Evolutionary conservation across 768 basidiomycete species (phyloP), one percentile per base, ranked within the genome.

Genomic region (Gelatoporia subvermispora): DNA sequence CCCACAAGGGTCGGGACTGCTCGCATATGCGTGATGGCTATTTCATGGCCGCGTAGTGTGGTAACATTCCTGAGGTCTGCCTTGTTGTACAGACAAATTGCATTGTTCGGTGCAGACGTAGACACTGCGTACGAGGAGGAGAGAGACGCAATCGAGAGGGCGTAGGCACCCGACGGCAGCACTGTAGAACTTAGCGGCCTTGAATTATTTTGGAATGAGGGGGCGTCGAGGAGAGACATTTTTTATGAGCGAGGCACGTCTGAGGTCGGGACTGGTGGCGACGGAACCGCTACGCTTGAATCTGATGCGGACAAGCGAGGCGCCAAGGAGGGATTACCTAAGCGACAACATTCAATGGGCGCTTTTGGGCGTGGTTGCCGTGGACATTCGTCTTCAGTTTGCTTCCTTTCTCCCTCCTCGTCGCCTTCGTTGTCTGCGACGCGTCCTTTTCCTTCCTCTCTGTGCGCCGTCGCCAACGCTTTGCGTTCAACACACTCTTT

Each of bases 81-180:
- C 59, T 74, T 82, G 65, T 88, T 85, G 58, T 83, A 79, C 20
- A 89, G 64, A 59, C 84, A 71, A 55, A 91, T 85, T 22, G 70
- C 68, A 56, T 88, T 80, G 7, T 72, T 67, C n/a, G 82, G 78
- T 2, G 81, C 72, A 5, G 85, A 85, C 0, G 77, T 69, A 4
- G 83, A 77, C 8, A 78, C 81, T 7, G 84, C 88, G 48, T 81
- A 80, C 50, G 68, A 63, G 0, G 63, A 62, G 2, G 74, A 67
- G 4, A 81, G 53, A 3, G 70, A 62, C 15, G 79, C 73, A 8
- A 89, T 67, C 0, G 79, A 74, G 4, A 90, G 67, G 11, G 89
- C 74, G 58, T 90, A 90, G 1, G 77, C 71, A 20, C 72, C 61
- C 10, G 68, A 68, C 0, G 72, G 71, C 8, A 76, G 60, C 3